Evolutionary conservation across 805 yeast species (phyloP).

Genomic region (Hanseniaspora vineae): DNA sequence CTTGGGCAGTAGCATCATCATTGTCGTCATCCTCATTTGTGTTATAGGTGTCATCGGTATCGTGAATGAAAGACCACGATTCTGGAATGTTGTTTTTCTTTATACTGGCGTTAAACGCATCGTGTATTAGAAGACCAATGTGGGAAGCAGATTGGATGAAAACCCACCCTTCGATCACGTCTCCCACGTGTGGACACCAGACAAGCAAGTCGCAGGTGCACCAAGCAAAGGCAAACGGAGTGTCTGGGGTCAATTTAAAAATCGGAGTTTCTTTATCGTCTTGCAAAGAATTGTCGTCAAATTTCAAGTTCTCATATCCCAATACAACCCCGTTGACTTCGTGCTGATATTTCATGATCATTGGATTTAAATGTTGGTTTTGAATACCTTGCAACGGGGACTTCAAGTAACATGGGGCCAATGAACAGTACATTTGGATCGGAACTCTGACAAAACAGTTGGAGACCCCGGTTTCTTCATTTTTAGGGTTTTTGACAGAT

Average conservation of each 20-base stretch:
- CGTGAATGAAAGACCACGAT: slow-evolving; percentile 74
- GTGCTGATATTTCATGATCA: slow-evolving; percentile 69
- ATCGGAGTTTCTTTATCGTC: slow-evolving; percentile 34
- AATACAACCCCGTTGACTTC: slow-evolving; percentile 73
- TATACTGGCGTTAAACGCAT: slow-evolving; percentile 89
- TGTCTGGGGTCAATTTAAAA: slow-evolving; percentile 59
- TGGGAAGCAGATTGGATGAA: slow-evolving; percentile 93
- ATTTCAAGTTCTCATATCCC: slow-evolving; percentile 55
- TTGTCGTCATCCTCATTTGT: slow-evolving; percentile 9
- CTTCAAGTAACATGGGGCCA: slow-evolving; percentile 70
- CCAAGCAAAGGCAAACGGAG: slow-evolving; percentile 88
- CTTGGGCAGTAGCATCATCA: slow-evolving; percentile 9
- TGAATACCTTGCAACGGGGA: slow-evolving; percentile 69
- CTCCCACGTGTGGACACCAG: slow-evolving; percentile 90
- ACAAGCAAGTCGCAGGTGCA: slow-evolving; percentile 65
- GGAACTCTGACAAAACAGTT: slow-evolving; percentile 22
- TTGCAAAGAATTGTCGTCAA: slow-evolving; percentile 31
- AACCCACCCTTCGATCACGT: slow-evolving; percentile 70
- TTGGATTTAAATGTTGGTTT: slow-evolving; percentile 79
- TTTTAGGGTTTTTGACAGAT: slow-evolving; percentile 16
- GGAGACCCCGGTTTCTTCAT: slow-evolving; percentile 18
- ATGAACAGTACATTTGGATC: slow-evolving; percentile 55
- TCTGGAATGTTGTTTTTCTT: slow-evolving; percentile 76
- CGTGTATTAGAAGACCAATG: slow-evolving; percentile 80
- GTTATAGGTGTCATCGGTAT: slow-evolving; percentile 47